phyloP scores from a whole-genome alignment of 805 yeast genomes.

The Scheffersomyces spartinae region DNA sequence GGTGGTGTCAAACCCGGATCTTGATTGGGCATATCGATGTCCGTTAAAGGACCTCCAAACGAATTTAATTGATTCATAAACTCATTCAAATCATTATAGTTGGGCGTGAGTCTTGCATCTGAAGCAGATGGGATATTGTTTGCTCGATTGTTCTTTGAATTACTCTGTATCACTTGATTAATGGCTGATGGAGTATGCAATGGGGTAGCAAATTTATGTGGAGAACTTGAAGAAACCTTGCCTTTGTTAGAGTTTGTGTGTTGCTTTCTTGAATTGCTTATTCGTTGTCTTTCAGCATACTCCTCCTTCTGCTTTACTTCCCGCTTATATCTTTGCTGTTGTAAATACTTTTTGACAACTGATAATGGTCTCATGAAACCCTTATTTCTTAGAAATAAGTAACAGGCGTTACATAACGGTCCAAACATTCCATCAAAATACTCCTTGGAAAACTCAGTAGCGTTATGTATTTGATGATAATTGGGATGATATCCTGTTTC shows the following conservation, averaged over 20 bases:
- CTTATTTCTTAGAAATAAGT: constrained; percentile 28
- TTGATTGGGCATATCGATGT: constrained; percentile 29
- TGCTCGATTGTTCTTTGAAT: constrained; percentile 3
- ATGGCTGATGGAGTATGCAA: constrained; percentile 27
- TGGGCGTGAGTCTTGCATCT: constrained; percentile 9
- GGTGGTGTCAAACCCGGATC: constrained; percentile 30
- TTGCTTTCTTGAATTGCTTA: constrained; percentile 4
- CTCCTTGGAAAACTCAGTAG: constrained; percentile 26
- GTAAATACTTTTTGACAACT: constrained; percentile 32
- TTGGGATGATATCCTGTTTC: constrained; percentile 28
- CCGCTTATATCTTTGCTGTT: constrained; percentile 31
- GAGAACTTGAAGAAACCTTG: constrained; percentile 1
- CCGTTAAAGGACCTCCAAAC: constrained; percentile 35
- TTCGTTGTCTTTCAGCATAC: constrained; percentile 4
- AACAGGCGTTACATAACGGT: constrained; percentile 36
- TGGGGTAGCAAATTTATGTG: constrained; percentile 26
- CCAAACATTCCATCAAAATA: constrained; percentile 37
- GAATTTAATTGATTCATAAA: constrained; percentile 26
- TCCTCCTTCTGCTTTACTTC: constrained; percentile 21
- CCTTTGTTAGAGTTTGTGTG: constrained; percentile 3
- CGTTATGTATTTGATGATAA: constrained; percentile 24
- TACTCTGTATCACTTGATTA: constrained; percentile 24
- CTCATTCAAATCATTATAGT: constrained; percentile 26
- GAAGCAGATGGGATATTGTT: constrained; percentile 1
- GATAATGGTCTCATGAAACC: constrained; percentile 36